Percentiles rank a stretch among this genome's conserved stretches.
phyloP scores from a whole-genome alignment of 768 basidiomycete species.

The Hygrophoropsis aurantiaca region DNA sequence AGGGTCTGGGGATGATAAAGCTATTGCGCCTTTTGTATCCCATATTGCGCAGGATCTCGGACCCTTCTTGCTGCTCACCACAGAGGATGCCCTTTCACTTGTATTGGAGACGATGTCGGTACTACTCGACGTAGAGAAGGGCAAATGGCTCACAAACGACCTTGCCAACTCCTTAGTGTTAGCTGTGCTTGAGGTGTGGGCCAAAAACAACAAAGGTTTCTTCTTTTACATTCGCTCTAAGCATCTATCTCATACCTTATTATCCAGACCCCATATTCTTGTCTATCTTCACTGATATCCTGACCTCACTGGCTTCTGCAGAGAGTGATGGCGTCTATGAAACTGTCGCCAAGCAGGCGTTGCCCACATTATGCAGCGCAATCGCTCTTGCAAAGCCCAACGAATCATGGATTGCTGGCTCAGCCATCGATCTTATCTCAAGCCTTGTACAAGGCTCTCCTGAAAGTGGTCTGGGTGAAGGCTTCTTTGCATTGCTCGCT shows the following conservation, averaged over 20 bases:
- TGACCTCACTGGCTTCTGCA: constrained; percentile 67
- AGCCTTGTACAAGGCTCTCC: constrained; percentile 69
- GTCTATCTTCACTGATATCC: constrained; percentile 80
- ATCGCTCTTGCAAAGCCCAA: constrained; percentile 56
- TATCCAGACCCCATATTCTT: constrained; percentile 82
- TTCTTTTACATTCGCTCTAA: background rate
- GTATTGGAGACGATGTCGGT: constrained; percentile 85
- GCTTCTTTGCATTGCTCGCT: constrained; percentile 76
- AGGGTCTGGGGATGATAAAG: constrained; percentile 54
- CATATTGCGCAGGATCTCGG: constrained; percentile 80
- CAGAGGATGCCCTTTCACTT: constrained; percentile 86
- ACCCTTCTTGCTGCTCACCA: constrained; percentile 76
- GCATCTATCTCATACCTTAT: constrained; percentile 1
- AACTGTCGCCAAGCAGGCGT: constrained; percentile 66
- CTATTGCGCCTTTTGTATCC: constrained; percentile 62
- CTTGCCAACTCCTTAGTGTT: constrained; percentile 65
- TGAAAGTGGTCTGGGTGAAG: constrained; percentile 68
- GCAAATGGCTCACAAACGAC: constrained; percentile 69
- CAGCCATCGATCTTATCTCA: constrained; percentile 80
- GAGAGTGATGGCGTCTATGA: constrained; percentile 62
- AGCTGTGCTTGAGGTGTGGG: constrained; percentile 79
- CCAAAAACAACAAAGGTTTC: constrained; percentile 81
- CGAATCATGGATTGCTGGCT: constrained; percentile 75
- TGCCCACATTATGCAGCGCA: constrained; percentile 70
- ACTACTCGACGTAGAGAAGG: constrained; percentile 70